phyloP scores from a whole-genome alignment of 176 grass and related monocot species.

The Echinochloa phyllopogon region DNA sequence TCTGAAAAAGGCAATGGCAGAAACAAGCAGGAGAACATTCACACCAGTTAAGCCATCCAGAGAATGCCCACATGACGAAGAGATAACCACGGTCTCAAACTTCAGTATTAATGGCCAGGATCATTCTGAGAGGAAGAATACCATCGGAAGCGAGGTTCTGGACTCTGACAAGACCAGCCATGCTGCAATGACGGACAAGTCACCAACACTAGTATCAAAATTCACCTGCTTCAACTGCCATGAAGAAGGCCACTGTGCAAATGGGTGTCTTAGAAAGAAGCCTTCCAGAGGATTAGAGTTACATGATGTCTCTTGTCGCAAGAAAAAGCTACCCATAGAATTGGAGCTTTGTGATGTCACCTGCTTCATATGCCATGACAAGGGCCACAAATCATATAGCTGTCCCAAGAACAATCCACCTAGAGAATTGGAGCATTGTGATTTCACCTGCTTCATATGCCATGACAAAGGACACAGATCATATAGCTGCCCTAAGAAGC shows the following conservation, averaged over 20 bases:
- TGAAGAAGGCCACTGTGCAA: conserved; percentile 11
- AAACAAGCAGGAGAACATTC: neutral
- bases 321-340: neutral
- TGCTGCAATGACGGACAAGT: neutral
- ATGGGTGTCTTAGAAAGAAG: neutral
- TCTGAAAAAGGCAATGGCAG: neutral
- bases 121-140: neutral
- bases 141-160: neutral
- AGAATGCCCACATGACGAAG: conserved; percentile 16
- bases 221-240: conserved; percentile 10
- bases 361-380: neutral
- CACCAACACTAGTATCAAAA: neutral
- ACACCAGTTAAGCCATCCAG: neutral
- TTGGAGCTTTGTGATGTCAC: neutral
- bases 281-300: neutral
- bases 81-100: neutral
- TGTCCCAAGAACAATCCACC: neutral
- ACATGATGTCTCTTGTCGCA: neutral
- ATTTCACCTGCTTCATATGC: no score
- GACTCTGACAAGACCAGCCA: neutral
- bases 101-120: neutral
- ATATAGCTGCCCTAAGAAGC: no score
- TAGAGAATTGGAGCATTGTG: no score
- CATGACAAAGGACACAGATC: no score
- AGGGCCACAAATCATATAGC: neutral